These are phyloP conservation scores for Haematococcus lacustris DNA, from an alignment of 139 green algal genomes.

Conservation along the genomic window DNA sequence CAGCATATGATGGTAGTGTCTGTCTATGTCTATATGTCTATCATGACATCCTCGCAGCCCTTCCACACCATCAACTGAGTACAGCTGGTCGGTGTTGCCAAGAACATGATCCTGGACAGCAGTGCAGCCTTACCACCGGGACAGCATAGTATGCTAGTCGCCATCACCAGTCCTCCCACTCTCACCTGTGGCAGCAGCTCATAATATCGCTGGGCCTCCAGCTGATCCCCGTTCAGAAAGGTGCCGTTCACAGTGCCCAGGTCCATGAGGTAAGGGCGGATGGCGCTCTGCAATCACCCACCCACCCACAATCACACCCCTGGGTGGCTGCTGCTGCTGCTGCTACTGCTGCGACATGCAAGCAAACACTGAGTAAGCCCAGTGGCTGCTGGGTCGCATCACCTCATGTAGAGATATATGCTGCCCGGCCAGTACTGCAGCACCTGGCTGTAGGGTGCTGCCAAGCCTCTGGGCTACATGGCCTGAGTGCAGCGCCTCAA, in stretches of 20 bases:
- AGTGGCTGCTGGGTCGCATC: too few species aligned
- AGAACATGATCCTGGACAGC: background rate
- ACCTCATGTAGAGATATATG: too few species aligned
- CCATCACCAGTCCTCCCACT: background rate
- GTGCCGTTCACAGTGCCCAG: constrained; percentile 90
- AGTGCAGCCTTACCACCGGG: background rate
- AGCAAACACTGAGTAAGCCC: background rate
- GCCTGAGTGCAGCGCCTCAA: too few species aligned
- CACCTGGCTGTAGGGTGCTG: too few species aligned
- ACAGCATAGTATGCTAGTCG: background rate
- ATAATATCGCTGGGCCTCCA: constrained; percentile 79
- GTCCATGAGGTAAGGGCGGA: constrained; percentile 91
- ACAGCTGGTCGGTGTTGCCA: background rate
- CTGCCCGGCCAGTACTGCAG: too few species aligned
- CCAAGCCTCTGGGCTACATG: too few species aligned
- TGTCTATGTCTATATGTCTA: background rate
- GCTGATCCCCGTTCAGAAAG: constrained; percentile 79
- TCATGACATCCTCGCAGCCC: background rate
- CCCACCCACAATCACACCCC: too few species aligned
- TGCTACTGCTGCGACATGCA: too few species aligned
- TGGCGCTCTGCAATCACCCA: constrained; percentile 4
- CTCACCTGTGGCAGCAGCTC: constrained; percentile 75
- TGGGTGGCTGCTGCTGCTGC: background rate
- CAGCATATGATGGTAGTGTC: background rate
- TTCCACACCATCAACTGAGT: background rate